Evolutionary conservation across 148 eudicot species (phyloP), one percentile per base, ranked within the genome.

Genomic region (Euryodendron excelsum): DNA sequence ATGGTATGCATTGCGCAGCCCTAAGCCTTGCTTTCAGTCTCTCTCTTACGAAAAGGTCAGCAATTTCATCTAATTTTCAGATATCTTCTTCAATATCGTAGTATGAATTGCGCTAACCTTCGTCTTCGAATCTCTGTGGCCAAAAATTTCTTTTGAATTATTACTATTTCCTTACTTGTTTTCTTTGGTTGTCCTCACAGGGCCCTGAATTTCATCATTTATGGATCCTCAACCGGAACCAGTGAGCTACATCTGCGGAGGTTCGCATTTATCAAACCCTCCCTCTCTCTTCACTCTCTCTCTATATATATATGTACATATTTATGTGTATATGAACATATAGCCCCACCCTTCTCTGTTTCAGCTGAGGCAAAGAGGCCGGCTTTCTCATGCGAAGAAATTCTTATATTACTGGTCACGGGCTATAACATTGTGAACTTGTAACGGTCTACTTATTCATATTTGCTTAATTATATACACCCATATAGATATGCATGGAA

Each of bases 221-320:
- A 92, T 92, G 97, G 97, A 90, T 92, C 82, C 94, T 77, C 92
- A 85, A 70, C 91, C 94, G 13, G 94, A 92, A 56, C 90, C 91
- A 3, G 97, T 92, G 17, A 88, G 86, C 82, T 92, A 92, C 77
- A 84, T 92, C 45, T 92, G 97, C 18, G 94, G 94, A 82, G 93
- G 93, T 90, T 34, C 39, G 52, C 15, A 21, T 55, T 36, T 55
- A 17, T 5, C 15, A 4, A 2, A 10, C 67, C 6, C 67, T 17
- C 5, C 12, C 20, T 44, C 48, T 27, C 21, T 25, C 21, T 15
- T 23, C 48, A 0, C 25, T n/a, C 47, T 8, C 3, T n/a, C 23
- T 44, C n/a, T n/a, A 12, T 63, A 5, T 70, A 5, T 5, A 4
- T 62, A 9, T 41, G 45, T 41, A 41, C 45, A 5, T 41, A 41